Conservation (phyloP, 257 asterid species). For the Asclepias syriaca region DNA sequence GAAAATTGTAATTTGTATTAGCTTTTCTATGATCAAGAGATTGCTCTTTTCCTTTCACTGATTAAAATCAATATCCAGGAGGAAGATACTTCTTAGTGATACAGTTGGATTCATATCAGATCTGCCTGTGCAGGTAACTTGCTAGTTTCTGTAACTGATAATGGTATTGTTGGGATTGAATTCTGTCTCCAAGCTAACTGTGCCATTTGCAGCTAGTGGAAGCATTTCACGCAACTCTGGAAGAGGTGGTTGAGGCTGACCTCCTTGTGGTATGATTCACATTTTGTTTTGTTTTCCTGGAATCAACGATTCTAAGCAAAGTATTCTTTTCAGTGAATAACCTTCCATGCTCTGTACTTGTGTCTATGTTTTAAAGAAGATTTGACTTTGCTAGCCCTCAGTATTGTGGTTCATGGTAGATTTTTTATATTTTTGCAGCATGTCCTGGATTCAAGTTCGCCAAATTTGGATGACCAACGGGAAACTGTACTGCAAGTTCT, state of each 20-base stretch:
- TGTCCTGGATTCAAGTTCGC: slow-evolving; percentile 88
- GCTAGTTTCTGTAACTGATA: slow-evolving; percentile 8
- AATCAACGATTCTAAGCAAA: not conserved
- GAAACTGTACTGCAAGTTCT: slow-evolving; percentile 82
- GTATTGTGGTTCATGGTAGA: not conserved
- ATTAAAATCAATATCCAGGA: slow-evolving; percentile 47
- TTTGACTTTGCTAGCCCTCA: not conserved
- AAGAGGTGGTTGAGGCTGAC: slow-evolving; percentile 96
- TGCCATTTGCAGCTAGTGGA: slow-evolving; percentile 72
- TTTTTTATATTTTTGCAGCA: slow-evolving; percentile 49
- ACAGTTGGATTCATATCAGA: slow-evolving; percentile 97
- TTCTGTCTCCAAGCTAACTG: slow-evolving; percentile 10
- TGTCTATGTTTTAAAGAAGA: not conserved
- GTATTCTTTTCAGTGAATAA: not conserved
- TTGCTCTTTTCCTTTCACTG: not conserved
- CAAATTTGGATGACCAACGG: slow-evolving; percentile 66
- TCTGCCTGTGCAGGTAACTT: slow-evolving; percentile 81
- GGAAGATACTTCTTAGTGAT: slow-evolving; percentile 90
- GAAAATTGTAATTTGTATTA: not conserved
- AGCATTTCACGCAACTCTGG: slow-evolving; percentile 95
- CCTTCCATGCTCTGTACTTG: not conserved
- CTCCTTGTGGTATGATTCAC: slow-evolving; percentile 76
- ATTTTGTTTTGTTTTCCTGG: not conserved
- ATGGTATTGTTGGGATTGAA: not conserved
- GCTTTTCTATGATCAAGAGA: not conserved